Evolutionary conservation across 345 rosid species (phyloP), one percentile per base, ranked within the genome.

Genomic region (Lumnitzera littorea): DNA sequence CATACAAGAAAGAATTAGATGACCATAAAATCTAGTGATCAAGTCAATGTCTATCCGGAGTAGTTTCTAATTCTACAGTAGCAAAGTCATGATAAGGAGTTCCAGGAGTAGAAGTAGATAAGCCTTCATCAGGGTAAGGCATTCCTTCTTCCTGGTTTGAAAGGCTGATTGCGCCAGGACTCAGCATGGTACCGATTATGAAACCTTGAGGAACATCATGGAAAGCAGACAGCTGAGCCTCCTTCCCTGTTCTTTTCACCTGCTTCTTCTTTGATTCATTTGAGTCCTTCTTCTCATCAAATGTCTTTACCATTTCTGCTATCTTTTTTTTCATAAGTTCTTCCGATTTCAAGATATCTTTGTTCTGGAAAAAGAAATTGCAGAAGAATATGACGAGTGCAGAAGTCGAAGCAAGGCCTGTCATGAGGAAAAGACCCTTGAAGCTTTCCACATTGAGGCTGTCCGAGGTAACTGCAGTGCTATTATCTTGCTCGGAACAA

Each of bases 381-480:
- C 43, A 36, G 43, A 36, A 36, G 43, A 36, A 36, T 36, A 36
- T 36, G 43, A 36, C 43, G 11, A 36, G 43, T 36, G 43, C 43
- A 36, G 43, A 5, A 9, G 43, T 9, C 7, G 43, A 36, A 36
- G 43, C 27, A 63, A 48, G 43, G 7, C 43, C 43, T 36, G 43
- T 36, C 43, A 63, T 55, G 15, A 63, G 25, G 54, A 63, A 63
- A 23, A 63, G 67, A 25, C 67, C 67, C 15, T 16, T 63, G 47
- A 63, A 63, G 50, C 60, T 48, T 46, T 63, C 60, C 46, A 63
- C 43, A 3, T 16, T 13, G 53, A 63, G 67, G 29, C 67, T 63
- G 15, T 23, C 2, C 15, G 60, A 63, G 51, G 15, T 36, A 36
- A 36, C 52, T 15, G 55, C 12, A 25, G 25, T 47, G 47, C 31